A percentile compares a stretch with the other conserved stretches of the same genome.
Evolutionary conservation across 352 stramenopile species (phyloP).

Genomic region (Peronospora belbahrii): DNA sequence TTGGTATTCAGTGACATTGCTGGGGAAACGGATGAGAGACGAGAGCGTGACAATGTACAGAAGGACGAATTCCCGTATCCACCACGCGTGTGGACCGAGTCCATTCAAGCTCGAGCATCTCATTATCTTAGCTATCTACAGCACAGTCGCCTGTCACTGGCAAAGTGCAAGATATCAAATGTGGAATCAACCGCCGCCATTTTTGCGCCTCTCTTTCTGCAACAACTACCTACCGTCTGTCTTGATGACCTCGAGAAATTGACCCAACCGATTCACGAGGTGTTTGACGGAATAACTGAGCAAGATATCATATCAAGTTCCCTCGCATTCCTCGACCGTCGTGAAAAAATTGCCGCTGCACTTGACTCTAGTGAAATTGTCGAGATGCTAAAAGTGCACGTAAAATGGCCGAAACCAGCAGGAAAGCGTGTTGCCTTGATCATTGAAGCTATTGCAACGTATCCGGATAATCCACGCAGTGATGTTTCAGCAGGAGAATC

Average conservation of each 20-base stretch:
- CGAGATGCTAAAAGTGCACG: constrained; percentile 66
- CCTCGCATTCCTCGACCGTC: constrained; percentile 25
- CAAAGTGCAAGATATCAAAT: constrained; percentile 45
- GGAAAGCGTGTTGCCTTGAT: constrained; percentile 61
- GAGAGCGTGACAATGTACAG: background rate
- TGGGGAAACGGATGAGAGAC: constrained; percentile 10
- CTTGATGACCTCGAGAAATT: constrained; percentile 6
- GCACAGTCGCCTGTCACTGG: constrained; percentile 29
- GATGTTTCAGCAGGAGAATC: background rate
- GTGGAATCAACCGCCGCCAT: constrained; percentile 47
- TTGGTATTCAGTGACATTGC: constrained; percentile 57
- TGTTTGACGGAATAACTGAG: constrained; percentile 12
- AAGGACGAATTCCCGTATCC: constrained; percentile 14
- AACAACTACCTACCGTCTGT: constrained; percentile 11
- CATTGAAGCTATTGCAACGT: constrained; percentile 50
- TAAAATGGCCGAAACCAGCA: constrained; percentile 65
- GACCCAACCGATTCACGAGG: background rate
- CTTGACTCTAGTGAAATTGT: constrained; percentile 41
- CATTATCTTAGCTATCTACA: constrained; percentile 45
- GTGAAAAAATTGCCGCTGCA: constrained; percentile 15
- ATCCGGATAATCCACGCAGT: constrained; percentile 21
- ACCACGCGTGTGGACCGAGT: constrained; percentile 29
- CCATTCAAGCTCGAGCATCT: constrained; percentile 20
- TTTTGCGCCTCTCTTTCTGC: constrained; percentile 45
- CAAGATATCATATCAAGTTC: constrained; percentile 36